Percentiles rank a stretch among this genome's conserved stretches.
phyloP scores from a whole-genome alignment of 2,329 filamentous ascomycete species.

The Cryphonectria carpinicola region DNA sequence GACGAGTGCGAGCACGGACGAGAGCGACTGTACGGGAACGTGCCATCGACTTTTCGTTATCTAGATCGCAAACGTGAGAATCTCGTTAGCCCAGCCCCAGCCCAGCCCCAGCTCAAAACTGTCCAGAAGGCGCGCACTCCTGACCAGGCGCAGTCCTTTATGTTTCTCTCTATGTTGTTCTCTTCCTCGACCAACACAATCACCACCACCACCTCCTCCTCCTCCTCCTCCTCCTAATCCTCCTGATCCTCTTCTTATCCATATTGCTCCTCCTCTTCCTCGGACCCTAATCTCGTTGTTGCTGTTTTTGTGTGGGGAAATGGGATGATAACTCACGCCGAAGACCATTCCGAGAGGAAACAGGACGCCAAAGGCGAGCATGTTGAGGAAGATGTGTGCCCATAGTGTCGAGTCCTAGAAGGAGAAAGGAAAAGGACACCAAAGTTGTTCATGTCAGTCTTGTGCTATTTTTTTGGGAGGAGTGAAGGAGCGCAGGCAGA shows the following conservation, averaged over 20 bases:
- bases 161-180: background rate
- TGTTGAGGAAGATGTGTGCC: conserved; percentile 90
- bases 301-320: background rate
- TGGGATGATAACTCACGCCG: conserved; percentile 64
- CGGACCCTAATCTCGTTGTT: background rate
- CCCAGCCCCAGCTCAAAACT: background rate
- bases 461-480: background rate
- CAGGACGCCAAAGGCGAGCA: conserved; percentile 84
- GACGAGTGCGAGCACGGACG: conserved; percentile 74
- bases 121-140: background rate
- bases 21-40: conserved; percentile 81
- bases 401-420: conserved; percentile 80
- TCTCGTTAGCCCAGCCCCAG: background rate
- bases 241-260: background rate
- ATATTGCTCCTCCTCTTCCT: background rate
- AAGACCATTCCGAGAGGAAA: conserved; percentile 96
- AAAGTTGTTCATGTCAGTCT: background rate
- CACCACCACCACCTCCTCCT: background rate
- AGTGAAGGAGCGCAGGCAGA: background rate
- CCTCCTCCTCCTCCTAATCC: too few species aligned
- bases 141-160: background rate
- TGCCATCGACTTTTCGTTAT: conserved; percentile 93
- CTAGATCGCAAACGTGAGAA: conserved; percentile 47
- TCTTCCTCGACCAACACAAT: background rate
- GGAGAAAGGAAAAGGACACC: background rate